Conservation (phyloP, 257 asterid species). For the Solanum appendiculatum region DNA sequence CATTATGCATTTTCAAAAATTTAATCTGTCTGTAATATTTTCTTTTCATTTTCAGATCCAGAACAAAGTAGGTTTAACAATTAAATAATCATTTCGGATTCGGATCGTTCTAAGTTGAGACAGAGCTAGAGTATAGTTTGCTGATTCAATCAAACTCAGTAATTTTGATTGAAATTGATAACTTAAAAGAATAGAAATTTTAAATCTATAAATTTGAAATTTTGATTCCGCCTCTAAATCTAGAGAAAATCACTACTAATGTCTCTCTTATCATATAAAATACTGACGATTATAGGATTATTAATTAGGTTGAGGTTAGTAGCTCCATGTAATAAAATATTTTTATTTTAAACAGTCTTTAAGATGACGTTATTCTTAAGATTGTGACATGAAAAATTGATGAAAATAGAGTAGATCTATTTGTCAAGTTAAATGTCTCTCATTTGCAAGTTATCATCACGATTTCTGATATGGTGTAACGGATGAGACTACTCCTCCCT, state of each 20-base stretch:
- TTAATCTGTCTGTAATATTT: neutral
- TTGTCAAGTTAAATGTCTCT: neutral
- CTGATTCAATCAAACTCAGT: fast-evolving
- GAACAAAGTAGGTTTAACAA: neutral
- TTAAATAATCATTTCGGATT: neutral
- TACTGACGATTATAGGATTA: neutral
- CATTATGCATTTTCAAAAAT: neutral
- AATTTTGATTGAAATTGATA: no score
- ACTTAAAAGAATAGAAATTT: no score
- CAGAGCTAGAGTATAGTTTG: neutral
- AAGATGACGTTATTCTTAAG: neutral
- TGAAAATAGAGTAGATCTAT: neutral
- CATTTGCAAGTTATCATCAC: neutral
- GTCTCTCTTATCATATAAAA: no score
- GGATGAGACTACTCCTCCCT: fast-evolving
- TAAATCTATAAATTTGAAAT: no score
- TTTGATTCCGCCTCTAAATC: no score
- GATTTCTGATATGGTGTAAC: neutral
- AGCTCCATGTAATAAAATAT: neutral
- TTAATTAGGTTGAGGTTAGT: neutral
- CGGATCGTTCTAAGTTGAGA: neutral
- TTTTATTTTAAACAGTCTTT: neutral
- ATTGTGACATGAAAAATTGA: neutral
- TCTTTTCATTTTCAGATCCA: neutral
- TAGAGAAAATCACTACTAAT: fast-evolving